These are phyloP conservation scores for Litchi chinensis DNA, from an alignment of 345 rosid species.

Conservation along the genomic window DNA sequence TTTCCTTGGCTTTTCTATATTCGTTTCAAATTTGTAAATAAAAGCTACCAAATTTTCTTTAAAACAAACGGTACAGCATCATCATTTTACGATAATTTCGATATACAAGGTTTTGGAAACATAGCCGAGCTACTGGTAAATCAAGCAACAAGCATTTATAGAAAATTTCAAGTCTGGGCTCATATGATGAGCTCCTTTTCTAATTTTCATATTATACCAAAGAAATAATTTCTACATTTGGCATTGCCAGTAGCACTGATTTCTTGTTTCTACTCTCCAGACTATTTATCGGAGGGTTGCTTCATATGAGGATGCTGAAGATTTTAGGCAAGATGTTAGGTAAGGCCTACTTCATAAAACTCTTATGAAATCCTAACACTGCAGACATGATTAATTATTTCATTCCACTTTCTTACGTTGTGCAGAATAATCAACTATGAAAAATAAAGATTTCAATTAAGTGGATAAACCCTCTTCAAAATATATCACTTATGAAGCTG, in stretches of 20 bases:
- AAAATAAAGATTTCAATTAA: background rate
- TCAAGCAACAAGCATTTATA: background rate
- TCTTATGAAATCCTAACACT: background rate
- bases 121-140: background rate
- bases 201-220: background rate
- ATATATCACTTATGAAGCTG: background rate
- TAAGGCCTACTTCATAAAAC: slow-evolving; percentile 31
- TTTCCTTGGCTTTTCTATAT: background rate
- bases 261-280: slow-evolving; percentile 38
- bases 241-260: background rate
- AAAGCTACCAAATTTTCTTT: background rate
- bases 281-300: slow-evolving; percentile 67
- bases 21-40: background rate
- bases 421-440: background rate
- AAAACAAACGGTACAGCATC: background rate
- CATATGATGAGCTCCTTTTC: background rate
- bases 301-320: slow-evolving; percentile 65
- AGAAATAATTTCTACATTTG: background rate
- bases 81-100: background rate
- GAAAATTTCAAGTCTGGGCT: background rate
- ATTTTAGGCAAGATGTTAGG: slow-evolving; percentile 76
- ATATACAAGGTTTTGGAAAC: background rate
- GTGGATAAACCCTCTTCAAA: background rate
- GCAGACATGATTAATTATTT: slow-evolving; percentile 1
- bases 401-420: background rate